Percentiles rank a stretch among this genome's conserved stretches.
phyloP scores from a whole-genome alignment of 2,329 filamentous ascomycete species.

The Aspergillus neoniger region DNA sequence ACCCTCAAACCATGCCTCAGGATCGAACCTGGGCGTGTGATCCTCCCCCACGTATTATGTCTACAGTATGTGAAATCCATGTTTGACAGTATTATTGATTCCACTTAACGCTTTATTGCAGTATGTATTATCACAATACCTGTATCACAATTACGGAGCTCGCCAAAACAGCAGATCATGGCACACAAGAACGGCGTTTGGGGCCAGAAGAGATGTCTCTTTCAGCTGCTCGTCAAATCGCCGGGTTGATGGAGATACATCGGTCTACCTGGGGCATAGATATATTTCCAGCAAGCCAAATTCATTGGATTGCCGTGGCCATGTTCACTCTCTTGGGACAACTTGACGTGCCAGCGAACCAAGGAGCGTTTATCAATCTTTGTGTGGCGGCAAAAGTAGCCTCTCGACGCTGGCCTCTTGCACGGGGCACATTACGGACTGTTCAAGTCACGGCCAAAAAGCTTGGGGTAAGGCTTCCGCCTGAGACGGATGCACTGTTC shows the following conservation, averaged over 20 bases:
- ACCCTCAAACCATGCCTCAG: background rate
- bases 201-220: slow-evolving; percentile 14
- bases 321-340: slow-evolving; percentile 26
- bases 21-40: background rate
- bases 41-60: background rate
- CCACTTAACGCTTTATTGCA: background rate
- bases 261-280: slow-evolving; percentile 29
- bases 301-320: slow-evolving; percentile 28
- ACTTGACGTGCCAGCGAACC: slow-evolving; percentile 15
- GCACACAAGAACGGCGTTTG: background rate
- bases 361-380: slow-evolving; percentile 21
- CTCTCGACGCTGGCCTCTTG: slow-evolving; percentile 21
- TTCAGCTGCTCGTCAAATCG: slow-evolving; percentile 23
- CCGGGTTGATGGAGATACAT: slow-evolving; percentile 20
- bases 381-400: slow-evolving; percentile 16
- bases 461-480: slow-evolving; percentile 16
- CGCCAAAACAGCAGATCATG: background rate
- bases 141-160: background rate
- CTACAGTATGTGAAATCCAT: background rate
- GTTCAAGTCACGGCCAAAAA: slow-evolving; percentile 23
- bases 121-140: background rate
- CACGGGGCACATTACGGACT: slow-evolving; percentile 25
- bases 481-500: slow-evolving; percentile 19
- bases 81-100: too few relatives aligned
- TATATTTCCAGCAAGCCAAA: slow-evolving; percentile 24